Conservation (phyloP, 148 eudicot genomes). For the Camellia granthamiana region DNA sequence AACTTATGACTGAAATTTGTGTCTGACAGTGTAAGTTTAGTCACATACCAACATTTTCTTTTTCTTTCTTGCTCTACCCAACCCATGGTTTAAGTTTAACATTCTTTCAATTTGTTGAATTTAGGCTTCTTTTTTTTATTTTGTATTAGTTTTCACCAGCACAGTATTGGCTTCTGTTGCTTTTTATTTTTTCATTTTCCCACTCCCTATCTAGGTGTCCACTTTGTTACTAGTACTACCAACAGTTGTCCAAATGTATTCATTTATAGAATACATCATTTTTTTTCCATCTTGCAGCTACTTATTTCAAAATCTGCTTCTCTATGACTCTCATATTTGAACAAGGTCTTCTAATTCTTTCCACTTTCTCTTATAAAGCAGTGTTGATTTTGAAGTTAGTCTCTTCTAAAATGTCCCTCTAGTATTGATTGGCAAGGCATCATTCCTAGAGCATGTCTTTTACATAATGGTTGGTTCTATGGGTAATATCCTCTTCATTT, state of each 20-base stretch:
- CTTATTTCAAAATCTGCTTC: neutral
- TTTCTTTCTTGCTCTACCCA: too few species aligned
- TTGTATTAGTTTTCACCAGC: neutral
- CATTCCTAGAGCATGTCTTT: conserved; percentile 1
- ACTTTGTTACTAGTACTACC: neutral
- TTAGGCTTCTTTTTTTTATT: neutral
- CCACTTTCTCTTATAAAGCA: neutral
- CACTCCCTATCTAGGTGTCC: neutral
- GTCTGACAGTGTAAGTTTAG: too few species aligned
- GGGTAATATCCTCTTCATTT: neutral
- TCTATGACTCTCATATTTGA: neutral
- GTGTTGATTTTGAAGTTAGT: neutral
- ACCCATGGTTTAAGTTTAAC: too few species aligned
- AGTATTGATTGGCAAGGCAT: neutral
- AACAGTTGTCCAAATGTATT: neutral
- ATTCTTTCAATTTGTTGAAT: too few species aligned
- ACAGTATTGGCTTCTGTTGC: neutral
- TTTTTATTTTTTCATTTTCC: neutral
- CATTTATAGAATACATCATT: neutral
- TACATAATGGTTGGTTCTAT: neutral
- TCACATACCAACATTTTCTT: too few species aligned
- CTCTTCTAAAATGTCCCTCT: neutral
- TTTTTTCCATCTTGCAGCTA: neutral
- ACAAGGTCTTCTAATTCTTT: neutral
- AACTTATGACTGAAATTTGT: neutral